Evolutionary conservation across 176 grass and related monocot species (phyloP).

Genomic region (Poa annua): DNA sequence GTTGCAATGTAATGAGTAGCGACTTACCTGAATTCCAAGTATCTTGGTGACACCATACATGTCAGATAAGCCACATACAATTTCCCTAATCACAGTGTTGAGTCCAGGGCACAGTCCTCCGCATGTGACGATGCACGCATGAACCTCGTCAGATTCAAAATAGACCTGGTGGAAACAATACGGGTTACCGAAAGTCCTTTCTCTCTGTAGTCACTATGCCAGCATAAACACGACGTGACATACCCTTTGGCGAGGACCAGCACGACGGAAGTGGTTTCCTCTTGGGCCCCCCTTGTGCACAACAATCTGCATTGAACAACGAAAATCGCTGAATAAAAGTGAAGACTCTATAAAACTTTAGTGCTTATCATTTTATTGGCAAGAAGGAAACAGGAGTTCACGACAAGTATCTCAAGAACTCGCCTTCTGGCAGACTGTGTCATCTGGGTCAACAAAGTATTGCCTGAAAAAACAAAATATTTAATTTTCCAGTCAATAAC

Average conservation of each 20-base stretch:
- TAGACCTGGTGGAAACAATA: constrained; percentile 60
- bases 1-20: background rate
- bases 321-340: background rate
- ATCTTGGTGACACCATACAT: constrained; percentile 95
- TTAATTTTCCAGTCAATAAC: background rate
- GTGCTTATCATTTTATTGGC: background rate
- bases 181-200: constrained; percentile 21
- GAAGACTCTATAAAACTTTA: background rate
- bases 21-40: constrained; percentile 80
- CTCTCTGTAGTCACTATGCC: background rate
- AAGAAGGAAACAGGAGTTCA: background rate
- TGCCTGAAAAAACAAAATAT: constrained; percentile 53
- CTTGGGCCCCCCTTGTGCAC: constrained; percentile 76
- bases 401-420: constrained; percentile 15
- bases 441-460: constrained; percentile 84
- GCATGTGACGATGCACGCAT: constrained; percentile 96
- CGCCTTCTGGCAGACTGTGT: constrained; percentile 95
- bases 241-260: constrained; percentile 92
- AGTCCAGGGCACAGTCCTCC: constrained; percentile 98
- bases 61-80: constrained; percentile 82
- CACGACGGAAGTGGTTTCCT: constrained; percentile 86
- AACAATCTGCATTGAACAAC: constrained; percentile 65
- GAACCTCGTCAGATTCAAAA: constrained; percentile 87
- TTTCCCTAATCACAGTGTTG: constrained; percentile 98
- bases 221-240: background rate